Base-by-base conservation (phyloP, 2,329 filamentous ascomycete genomes). In the Cercospora zeae-maydis region DNA sequence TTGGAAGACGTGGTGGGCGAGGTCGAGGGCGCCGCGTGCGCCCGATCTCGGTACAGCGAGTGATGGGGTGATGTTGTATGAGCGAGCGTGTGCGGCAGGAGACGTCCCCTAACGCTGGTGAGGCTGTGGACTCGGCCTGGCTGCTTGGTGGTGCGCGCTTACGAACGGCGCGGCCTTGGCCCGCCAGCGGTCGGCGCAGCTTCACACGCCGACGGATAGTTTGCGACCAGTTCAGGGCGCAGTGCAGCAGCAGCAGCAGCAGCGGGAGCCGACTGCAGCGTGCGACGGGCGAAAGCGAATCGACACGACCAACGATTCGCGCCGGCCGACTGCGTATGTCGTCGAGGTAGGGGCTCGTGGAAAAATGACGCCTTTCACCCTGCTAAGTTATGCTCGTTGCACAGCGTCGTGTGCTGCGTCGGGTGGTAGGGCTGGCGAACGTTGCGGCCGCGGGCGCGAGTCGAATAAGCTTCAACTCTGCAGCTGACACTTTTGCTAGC, bases 1-100 rank as follows among this genome's bases (percentile, higher is more conserved):
- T 79, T 80, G 79, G 72, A 69, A 69, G 72, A 72, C 67, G 69
- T 74, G 71, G 61, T 71, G 70, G 71, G 69, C 42, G 42, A 59
- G 66, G 64, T 62, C 45, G 59, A 61, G 66, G 69, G 67, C 69
- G 70, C 70, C 60, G 61, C 57, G 49, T 64, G 69, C 68, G 69
- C 68, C 68, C 68, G 33, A 57, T 45, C 30, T 30, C 49, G 39
- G 37, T 34, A 19, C 13, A 27, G 56, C 31, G 24, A 24, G 47
- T 31, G 27, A 30, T 51, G 21, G 47, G 47, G 47, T 31, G 47
- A 51, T 51, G 47, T 21, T 27, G 47, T 31, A 14, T 51, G 47
- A 51, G 47, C 47, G 47, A 51, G 16, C 30, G 47, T 51, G 16
- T 51, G 47, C 47, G 47, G 47, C 13, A 51, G 47, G 47, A 51